Evolutionary conservation across 106 monocot genomes (phyloP), one percentile per base, ranked within the genome.

Genomic region (Platanthera zijinensis): DNA sequence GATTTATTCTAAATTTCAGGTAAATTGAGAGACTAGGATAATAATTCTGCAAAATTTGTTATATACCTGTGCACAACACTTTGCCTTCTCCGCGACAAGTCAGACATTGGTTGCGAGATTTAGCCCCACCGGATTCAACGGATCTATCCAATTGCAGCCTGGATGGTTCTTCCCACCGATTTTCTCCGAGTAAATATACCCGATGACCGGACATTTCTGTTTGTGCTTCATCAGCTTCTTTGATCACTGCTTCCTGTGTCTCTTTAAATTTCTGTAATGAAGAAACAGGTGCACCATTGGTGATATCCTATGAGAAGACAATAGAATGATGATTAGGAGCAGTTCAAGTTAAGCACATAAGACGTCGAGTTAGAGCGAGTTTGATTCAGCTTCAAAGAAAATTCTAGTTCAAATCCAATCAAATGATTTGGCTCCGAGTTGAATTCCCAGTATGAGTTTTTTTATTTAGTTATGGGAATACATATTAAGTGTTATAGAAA

Each of bases 111-210:
- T 51, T 77, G 32, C 76, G 10, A 74, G 84, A 82, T 6, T 22
- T 66, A 69, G 66, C 22, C 52, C 75, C 80, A 59, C 61, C 77
- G 74, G 51, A 69, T 48, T 50, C 30, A 7, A 52, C 63, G 10
- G 57, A 67, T 54, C 79, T 93, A 68, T 64, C 84, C 13, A 28
- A 71, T 21, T 28, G 56, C 17, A 97, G 77, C 73, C 93, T 89
- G 7, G 89, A 81, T 54, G 93, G 87, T 22, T 97, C 96, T 86
- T 97, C 96, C 96, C 96, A 97, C 8, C 96, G 79, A 51, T 97
- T 97, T 82, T 97, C 96, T 7, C 96, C 96, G 12, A 97, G 87
- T 79, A 97, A 91, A 81, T 94, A 97, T 3, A 97, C 96, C 83
- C 78, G 85, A 7, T 86, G 79, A n/a, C 84, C 56, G 52, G 89